A percentile compares a stretch with the other conserved stretches of the same genome.
Conservation (phyloP, 2,329 filamentous ascomycete species). For the Verticillium alfalfae region DNA sequence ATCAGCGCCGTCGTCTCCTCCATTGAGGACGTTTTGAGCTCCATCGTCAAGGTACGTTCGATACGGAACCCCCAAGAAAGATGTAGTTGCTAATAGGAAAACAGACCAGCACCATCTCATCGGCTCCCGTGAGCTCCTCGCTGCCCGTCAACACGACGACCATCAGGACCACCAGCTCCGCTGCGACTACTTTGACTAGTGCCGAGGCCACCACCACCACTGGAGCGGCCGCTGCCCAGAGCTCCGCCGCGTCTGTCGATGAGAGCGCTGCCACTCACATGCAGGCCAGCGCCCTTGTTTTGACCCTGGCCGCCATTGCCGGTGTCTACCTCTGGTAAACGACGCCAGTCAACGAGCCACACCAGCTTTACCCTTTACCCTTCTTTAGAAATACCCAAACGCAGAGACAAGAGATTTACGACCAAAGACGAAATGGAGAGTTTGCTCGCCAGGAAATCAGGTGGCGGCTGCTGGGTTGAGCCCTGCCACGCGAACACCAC, state of each 20-base stretch:
- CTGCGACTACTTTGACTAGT: slow-evolving; percentile 14
- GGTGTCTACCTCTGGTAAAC: slow-evolving; percentile 5
- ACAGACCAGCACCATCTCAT: neutral
- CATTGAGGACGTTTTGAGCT: neutral
- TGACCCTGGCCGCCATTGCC: slow-evolving; percentile 3
- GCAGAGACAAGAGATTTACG: neutral
- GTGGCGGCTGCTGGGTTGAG: neutral
- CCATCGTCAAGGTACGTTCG: neutral
- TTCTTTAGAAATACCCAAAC: neutral
- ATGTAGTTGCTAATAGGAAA: neutral
- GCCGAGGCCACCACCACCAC: slow-evolving; percentile 19
- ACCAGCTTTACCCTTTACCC: neutral
- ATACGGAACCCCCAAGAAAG: neutral
- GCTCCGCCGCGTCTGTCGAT: slow-evolving; percentile 11
- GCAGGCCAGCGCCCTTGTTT: slow-evolving; percentile 1
- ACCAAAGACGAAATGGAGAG: neutral
- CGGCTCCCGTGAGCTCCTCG: neutral
- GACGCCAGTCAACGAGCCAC: neutral
- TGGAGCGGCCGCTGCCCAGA: slow-evolving; percentile 19
- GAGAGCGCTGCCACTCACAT: neutral
- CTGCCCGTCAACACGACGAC: neutral
- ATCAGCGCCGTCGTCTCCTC: neutral
- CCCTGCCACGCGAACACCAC: neutral
- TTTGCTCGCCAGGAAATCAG: neutral
- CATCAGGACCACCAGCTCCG: neutral